Percentiles rank a stretch among this genome's conserved stretches.
These are phyloP conservation scores for Phyllosticta citribraziliensis DNA, from an alignment of 2,329 filamentous ascomycete species.

Conservation along the genomic window DNA sequence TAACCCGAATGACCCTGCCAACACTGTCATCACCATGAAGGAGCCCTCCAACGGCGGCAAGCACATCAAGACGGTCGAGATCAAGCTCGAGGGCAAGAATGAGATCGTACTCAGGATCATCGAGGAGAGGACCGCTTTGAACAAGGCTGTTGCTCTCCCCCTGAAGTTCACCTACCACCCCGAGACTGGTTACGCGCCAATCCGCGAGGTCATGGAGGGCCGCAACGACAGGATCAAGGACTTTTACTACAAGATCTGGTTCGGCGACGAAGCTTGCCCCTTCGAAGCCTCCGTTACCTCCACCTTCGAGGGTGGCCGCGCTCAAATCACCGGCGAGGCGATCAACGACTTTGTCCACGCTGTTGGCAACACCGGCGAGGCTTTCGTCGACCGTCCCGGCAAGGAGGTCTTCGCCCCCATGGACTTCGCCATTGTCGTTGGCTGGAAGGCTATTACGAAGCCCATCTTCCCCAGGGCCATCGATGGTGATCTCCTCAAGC, in stretches of 20 bases:
- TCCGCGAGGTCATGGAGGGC: slow-evolving; percentile 88
- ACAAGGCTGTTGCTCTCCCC: slow-evolving; percentile 70
- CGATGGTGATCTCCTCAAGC: slow-evolving; percentile 88
- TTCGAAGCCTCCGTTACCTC: slow-evolving; percentile 78
- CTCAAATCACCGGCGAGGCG: slow-evolving; percentile 78
- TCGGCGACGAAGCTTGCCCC: slow-evolving; percentile 73
- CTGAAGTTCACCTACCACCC: slow-evolving; percentile 90
- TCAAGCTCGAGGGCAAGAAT: slow-evolving; percentile 62
- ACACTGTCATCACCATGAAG: slow-evolving; percentile 76
- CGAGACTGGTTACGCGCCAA: slow-evolving; percentile 93
- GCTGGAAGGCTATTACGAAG: slow-evolving; percentile 99
- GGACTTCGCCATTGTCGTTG: slow-evolving; percentile 97
- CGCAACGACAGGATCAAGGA: slow-evolving; percentile 98
- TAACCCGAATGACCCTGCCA: slow-evolving; percentile 69
- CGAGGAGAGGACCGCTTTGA: slow-evolving; percentile 82
- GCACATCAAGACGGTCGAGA: slow-evolving; percentile 79
- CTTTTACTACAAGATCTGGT: slow-evolving; percentile 98
- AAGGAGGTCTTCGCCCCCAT: slow-evolving; percentile 94
- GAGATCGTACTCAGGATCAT: slow-evolving; percentile 85
- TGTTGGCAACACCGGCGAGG: slow-evolving; percentile 93
- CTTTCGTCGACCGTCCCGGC: slow-evolving; percentile 89
- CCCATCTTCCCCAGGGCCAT: slow-evolving; percentile 96
- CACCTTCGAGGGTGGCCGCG: slow-evolving; percentile 80
- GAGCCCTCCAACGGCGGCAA: slow-evolving; percentile 82
- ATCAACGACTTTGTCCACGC: slow-evolving; percentile 99